Conservation (phyloP, 2,329 filamentous ascomycete genomes). For the Colletotrichum sp. region DNA sequence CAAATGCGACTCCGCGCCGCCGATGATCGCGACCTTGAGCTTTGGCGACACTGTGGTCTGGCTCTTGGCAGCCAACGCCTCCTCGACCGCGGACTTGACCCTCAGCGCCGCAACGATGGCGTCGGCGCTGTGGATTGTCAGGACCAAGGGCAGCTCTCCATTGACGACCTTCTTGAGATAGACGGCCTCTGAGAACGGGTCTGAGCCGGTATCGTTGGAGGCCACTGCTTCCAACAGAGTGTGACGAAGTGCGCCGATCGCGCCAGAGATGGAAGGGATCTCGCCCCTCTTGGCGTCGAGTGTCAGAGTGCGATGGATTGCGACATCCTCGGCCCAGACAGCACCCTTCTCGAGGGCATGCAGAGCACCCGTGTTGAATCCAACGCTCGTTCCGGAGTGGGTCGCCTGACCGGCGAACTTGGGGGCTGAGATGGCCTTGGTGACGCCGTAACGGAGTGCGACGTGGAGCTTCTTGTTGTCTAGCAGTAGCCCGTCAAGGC, state of each 20-base stretch:
- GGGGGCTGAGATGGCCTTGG: slow-evolving; percentile 63
- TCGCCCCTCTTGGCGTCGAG: slow-evolving; percentile 47
- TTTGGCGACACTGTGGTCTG: slow-evolving; percentile 23
- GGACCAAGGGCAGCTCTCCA: slow-evolving; percentile 58
- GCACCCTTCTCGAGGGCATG: slow-evolving; percentile 52
- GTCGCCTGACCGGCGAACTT: slow-evolving; percentile 44
- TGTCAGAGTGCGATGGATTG: slow-evolving; percentile 64
- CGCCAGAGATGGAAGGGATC: slow-evolving; percentile 57
- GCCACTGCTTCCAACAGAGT: slow-evolving; percentile 60
- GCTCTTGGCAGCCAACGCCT: slow-evolving; percentile 29
- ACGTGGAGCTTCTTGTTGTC: slow-evolving; percentile 61
- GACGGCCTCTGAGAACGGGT: slow-evolving; percentile 51
- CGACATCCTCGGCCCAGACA: slow-evolving; percentile 59
- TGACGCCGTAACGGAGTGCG: slow-evolving; percentile 62
- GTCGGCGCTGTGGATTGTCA: slow-evolving; percentile 68
- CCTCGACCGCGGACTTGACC: slow-evolving; percentile 63
- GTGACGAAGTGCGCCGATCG: slow-evolving; percentile 54
- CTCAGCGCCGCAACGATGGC: slow-evolving; percentile 64
- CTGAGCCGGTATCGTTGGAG: slow-evolving; percentile 37
- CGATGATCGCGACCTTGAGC: slow-evolving; percentile 62
- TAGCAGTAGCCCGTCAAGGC: slow-evolving; percentile 60
- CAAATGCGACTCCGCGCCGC: slow-evolving; percentile 67
- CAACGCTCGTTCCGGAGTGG: slow-evolving; percentile 63
- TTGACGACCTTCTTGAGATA: slow-evolving; percentile 60
- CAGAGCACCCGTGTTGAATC: slow-evolving; percentile 57